A percentile compares a stretch with the other conserved stretches of the same genome.
Evolutionary conservation across 495 filamentous ascomycete genomes (phyloP).

Genomic region (Tuber brumale): DNA sequence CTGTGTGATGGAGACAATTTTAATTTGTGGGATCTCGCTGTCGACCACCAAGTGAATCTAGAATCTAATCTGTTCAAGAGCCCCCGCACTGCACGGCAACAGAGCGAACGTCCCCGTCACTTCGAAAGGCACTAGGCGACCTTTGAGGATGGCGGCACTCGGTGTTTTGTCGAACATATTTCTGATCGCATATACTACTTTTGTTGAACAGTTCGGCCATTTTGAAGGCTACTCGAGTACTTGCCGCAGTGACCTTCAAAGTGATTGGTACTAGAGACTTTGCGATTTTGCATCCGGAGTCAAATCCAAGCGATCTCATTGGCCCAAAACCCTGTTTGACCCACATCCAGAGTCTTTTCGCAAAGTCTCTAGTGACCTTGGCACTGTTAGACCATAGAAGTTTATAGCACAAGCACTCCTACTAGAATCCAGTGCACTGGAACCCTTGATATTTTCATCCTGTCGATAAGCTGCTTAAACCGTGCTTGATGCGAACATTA

Average conservation of each 20-base stretch:
- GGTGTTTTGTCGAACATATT: background rate
- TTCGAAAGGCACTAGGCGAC: background rate
- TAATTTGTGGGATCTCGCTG: background rate
- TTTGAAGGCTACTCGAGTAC: background rate
- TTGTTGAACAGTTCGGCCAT: background rate
- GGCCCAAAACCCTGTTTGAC: too few relatives aligned
- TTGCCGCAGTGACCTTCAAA: background rate
- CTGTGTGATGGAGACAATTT: background rate
- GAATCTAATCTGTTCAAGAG: too few relatives aligned
- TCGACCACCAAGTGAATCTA: background rate
- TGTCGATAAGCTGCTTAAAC: background rate
- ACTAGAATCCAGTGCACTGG: background rate
- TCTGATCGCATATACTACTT: background rate
- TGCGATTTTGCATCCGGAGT: too few relatives aligned
- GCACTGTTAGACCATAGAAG: background rate
- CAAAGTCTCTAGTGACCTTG: too few relatives aligned
- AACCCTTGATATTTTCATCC: background rate
- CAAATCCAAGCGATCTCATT: too few relatives aligned
- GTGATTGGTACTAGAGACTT: too few relatives aligned
- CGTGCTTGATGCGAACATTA: background rate
- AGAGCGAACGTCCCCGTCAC: too few relatives aligned
- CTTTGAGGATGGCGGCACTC: too few relatives aligned
- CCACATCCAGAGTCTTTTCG: too few relatives aligned
- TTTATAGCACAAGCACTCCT: background rate
- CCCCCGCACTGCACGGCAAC: too few relatives aligned